Base-by-base conservation (phyloP, 352 stramenopile genomes). In the Plasmopara viticola region DNA sequence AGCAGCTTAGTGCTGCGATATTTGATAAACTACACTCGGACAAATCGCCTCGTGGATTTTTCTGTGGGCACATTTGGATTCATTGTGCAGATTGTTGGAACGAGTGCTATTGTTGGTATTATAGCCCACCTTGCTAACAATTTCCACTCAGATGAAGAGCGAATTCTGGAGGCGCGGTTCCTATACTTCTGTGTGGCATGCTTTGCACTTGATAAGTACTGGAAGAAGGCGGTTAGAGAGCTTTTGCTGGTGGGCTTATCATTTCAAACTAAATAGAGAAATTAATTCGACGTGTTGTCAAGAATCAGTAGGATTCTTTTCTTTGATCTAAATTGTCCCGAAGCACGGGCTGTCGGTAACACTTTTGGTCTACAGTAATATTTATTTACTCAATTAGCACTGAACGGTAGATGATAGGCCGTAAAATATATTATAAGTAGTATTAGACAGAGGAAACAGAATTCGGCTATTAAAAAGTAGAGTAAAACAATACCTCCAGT, bases 141-240 rank as follows among this genome's bases (percentile, higher is more conserved):
- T 62, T 78, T 86, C 44, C 60, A 58, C 53, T 62, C 60, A 28
- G 72, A 70, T 18, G 54, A 67, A 50, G 72, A 83, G 56, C 62
- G 65, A n/a, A 58, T 74, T 30, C 25, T 75, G 6, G 78, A 88
- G 41, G 78, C 73, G 15, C 60, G 55, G 12, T 61, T 60, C 28
- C 64, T 89, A 15, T 84, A 86, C 51, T 74, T 81, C 35, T 66
- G 65, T 20, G 68, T 89, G 41, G 72, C 76, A n/a, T 87, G 74
- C 72, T 87, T 84, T 48, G 64, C 71, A 25, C 64, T 89, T 15
- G 44, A 87, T 63, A 87, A 87, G 40, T 89, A 89, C 48, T 89
- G 71, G 74, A 80, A 81, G 53, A 61, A 65, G 17, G 38, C 77
- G 12, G 44, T 87, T 14, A 46, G 56, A n/a, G 48, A 61, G 5